Conservation (phyloP, 2,329 filamentous ascomycete species). For the Mycosphaerella sp. region DNA sequence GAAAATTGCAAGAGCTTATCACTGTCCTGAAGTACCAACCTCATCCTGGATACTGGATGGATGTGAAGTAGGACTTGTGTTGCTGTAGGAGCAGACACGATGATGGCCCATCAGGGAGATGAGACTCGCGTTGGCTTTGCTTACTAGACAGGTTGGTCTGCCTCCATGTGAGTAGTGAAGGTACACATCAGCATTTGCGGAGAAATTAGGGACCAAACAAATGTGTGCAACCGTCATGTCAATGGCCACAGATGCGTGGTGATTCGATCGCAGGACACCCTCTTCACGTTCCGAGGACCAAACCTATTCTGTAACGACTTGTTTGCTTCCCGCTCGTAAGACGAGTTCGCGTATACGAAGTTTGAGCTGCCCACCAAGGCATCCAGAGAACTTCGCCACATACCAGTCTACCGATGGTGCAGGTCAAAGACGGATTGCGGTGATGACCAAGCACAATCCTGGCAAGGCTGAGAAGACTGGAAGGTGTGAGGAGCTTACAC, state of each 20-base stretch:
- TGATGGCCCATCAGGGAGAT: neutral
- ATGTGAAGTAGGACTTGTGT: neutral
- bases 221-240: constrained; percentile 12
- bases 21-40: constrained; percentile 1
- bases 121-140: neutral
- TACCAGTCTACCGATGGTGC: no score
- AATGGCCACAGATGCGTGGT: neutral
- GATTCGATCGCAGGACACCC: constrained; percentile 8
- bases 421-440: no score
- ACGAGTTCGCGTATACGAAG: constrained; percentile 1
- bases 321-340: constrained; percentile 5
- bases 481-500: no score
- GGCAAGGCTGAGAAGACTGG: no score
- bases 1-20: constrained; percentile 6
- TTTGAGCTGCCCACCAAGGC: neutral
- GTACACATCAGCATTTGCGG: constrained; percentile 6
- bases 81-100: neutral
- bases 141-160: neutral
- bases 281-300: neutral
- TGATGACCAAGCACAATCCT: no score
- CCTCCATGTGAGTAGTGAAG: constrained; percentile 1
- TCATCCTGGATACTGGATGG: neutral
- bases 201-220: constrained; percentile 8
- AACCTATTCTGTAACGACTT: constrained; percentile 1
- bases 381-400: no score